A percentile compares a stretch with the other conserved stretches of the same genome.
phyloP scores from a whole-genome alignment of 2,329 filamentous ascomycete species.

The Plectosphaerella sp. region DNA sequence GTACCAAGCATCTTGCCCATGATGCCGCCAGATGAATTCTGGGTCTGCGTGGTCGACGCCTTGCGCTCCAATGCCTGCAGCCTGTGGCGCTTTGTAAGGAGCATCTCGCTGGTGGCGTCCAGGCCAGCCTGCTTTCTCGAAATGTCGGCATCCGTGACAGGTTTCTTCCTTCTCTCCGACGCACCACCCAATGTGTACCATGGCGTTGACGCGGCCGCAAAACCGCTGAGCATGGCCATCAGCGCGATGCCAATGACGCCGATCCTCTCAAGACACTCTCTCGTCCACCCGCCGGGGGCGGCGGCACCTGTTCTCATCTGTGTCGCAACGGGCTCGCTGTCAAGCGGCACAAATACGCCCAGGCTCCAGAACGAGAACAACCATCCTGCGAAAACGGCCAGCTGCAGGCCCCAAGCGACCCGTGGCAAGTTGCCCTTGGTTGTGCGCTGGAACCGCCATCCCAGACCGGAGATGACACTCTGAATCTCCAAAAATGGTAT shows the following conservation, averaged over 20 bases:
- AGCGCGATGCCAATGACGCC: constrained; percentile 81
- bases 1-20: constrained; percentile 71
- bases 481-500: constrained; percentile 79
- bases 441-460: constrained; percentile 59
- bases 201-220: constrained; percentile 80
- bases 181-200: constrained; percentile 77
- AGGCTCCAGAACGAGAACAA: constrained; percentile 73
- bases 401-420: constrained; percentile 61
- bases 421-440: constrained; percentile 52
- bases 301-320: constrained; percentile 14
- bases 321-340: constrained; percentile 10
- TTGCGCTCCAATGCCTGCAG: constrained; percentile 68
- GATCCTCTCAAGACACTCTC: constrained; percentile 62
- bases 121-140: constrained; percentile 74
- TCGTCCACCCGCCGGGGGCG: constrained; percentile 29
- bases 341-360: constrained; percentile 55
- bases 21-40: constrained; percentile 47
- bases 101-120: constrained; percentile 75
- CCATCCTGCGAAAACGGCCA: constrained; percentile 62
- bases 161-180: constrained; percentile 41
- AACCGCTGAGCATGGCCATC: constrained; percentile 85
- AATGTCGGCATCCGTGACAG: constrained; percentile 70
- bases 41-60: constrained; percentile 26
- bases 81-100: constrained; percentile 68
- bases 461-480: constrained; percentile 51